A percentile compares a stretch with the other conserved stretches of the same genome.
Evolutionary conservation across 352 stramenopile genomes (phyloP).

Genomic region (Phytophthora lateralis): DNA sequence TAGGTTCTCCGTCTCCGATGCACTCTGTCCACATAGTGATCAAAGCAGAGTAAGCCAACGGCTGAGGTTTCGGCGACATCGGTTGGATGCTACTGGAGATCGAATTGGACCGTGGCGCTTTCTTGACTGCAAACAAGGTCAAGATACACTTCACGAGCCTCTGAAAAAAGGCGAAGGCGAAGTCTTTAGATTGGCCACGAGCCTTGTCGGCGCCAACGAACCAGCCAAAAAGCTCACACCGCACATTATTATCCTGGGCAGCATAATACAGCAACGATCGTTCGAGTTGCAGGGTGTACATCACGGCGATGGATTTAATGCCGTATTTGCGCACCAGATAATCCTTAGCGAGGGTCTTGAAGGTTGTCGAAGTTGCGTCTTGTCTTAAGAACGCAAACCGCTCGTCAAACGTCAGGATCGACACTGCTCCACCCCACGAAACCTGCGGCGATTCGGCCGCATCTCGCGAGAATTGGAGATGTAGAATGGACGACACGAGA

Average conservation of each 20-base stretch:
- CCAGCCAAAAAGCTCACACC: slow-evolving; percentile 71
- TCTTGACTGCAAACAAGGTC: slow-evolving; percentile 42
- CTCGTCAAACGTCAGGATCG: slow-evolving; percentile 34
- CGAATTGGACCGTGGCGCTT: slow-evolving; percentile 19
- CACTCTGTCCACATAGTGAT: slow-evolving; percentile 63
- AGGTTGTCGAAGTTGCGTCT: slow-evolving; percentile 32
- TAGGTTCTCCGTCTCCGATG: slow-evolving; percentile 67
- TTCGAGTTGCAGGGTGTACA: slow-evolving; percentile 73
- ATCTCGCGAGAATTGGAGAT: slow-evolving; percentile 68
- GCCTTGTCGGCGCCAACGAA: slow-evolving; percentile 63
- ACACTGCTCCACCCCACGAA: slow-evolving; percentile 13
- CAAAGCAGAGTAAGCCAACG: slow-evolving; percentile 46
- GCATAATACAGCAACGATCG: slow-evolving; percentile 66
- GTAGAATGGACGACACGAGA: slow-evolving; percentile 60
- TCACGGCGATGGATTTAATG: slow-evolving; percentile 75
- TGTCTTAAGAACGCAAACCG: slow-evolving; percentile 43
- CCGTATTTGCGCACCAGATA: slow-evolving; percentile 72
- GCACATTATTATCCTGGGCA: slow-evolving; percentile 48
- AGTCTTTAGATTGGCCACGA: slow-evolving; percentile 49
- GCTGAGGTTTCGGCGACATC: slow-evolving; percentile 11
- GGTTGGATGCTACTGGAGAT: slow-evolving; percentile 3
- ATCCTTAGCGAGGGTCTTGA: slow-evolving; percentile 66
- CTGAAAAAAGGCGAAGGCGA: slow-evolving; percentile 69
- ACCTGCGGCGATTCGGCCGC: slow-evolving; percentile 24
- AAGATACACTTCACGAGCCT: slow-evolving; percentile 53